Base-by-base conservation (phyloP, 1,284 basidiomycete species). In the Calocybe gambosa region DNA sequence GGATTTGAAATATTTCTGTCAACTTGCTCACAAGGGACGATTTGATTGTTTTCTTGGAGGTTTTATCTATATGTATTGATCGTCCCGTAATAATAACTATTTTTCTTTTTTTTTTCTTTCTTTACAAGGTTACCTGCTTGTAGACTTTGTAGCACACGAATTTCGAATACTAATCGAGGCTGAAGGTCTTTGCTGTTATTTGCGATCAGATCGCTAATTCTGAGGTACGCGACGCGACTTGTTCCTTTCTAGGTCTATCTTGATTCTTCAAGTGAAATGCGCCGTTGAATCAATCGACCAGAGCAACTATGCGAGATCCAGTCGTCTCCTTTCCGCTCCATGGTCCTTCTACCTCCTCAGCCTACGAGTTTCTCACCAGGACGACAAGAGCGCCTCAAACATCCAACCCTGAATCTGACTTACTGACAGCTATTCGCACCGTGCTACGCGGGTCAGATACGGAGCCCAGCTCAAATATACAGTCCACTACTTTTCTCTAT, bases 401-500 rank as follows among this genome's bases (percentile, higher is more conserved):
- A 4, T 46, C 47, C 10, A 39, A 55, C 16, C 44, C 56, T 34
- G 67, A 73, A 45, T 77, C 74, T 8, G 62, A 68, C 15, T 62
- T 83, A 0, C 64, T 83, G 33, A 65, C 64, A 48, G 68, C 78
- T 15, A 77, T 82, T 46, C 71, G 69, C 39, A 57, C 58, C 20
- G 77, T 75, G 15, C 63, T 82, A 29, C 73, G 71, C 23, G 77
- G 78, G 29, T 68, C 73, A 8, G 67, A 72, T 26, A 66, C 70
- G 29, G 66, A 70, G 33, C 59, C 60, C 8, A 52, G 65, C 45
- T 61, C 63, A 40, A 50, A 65, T 9, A 61, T 73, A 26, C 64
- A 70, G 38, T 63, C 66, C 13, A 63, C 72, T 3, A 59, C 63
- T 21, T 68, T 73, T 51, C 59, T 62, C 41, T 57, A 59, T 40